Evolutionary conservation across 306 rosid species (phyloP), one percentile per base, ranked within the genome.

Genomic region (Lathyrus aphaca): DNA sequence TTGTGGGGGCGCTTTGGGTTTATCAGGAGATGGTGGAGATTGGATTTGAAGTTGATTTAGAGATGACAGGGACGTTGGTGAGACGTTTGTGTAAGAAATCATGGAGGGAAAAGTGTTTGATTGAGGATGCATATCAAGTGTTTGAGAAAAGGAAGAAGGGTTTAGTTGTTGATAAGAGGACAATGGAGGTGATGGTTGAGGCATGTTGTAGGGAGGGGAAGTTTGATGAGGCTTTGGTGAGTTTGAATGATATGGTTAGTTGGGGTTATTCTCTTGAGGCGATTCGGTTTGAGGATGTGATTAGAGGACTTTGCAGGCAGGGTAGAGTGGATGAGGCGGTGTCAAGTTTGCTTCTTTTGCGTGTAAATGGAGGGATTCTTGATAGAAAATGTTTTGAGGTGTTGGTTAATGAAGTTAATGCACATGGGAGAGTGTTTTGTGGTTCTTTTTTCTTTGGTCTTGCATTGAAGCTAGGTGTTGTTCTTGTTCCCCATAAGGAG

Each of bases 381-480:
- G 56, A 60, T 80, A 68, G 72, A 61, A 2, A 16, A 21, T 69
- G 75, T 70, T 84, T 57, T 64, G 77, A 78, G 37, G 59, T 81
- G 30, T 39, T 87, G 71, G 83, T 92, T 15, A 72, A 66, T 5
- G 83, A 82, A 74, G 81, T 80, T n/a, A 83, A 75, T 62, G 74
- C 38, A 35, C 86, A 43, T 15, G 87, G 83, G 16, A 71, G 74
- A 69, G 4, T 58, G 58, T 19, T 73, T 29, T 69, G 69, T 25
- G 95, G 86, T 72, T 70, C 82, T 43, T 45, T 10, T 39, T 67
- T 85, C 51, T 83, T 82, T 55, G 88, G 83, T 46, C 49, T 76
- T 0, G 96, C 89, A 11, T 18, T 92, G 74, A 92, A 93, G 87
- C 82, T 58, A 67, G 93, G 93, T 42, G 63, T 75, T 68, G 56